Evolutionary conservation across 768 basidiomycete genomes (phyloP).

Genomic region (Rhodosporidiobolus sp.): DNA sequence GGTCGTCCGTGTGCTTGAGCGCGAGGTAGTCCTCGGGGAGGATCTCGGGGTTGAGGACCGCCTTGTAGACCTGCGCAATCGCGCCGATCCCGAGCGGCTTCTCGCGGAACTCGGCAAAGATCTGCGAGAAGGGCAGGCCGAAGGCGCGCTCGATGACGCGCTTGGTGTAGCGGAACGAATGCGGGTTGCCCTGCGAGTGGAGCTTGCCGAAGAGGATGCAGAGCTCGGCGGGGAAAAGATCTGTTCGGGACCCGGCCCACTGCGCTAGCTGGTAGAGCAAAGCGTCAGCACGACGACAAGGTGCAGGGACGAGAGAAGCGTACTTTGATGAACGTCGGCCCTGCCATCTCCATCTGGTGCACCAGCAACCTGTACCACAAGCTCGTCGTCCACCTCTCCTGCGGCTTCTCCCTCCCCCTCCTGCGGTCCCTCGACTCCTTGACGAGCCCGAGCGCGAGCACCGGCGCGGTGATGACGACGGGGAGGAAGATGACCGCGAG

Average conservation of each 20-base stretch:
- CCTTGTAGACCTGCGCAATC: slow-evolving; percentile 96
- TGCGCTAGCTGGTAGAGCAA: slow-evolving; percentile 69
- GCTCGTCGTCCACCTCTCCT: slow-evolving; percentile 53
- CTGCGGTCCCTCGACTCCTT: slow-evolving; percentile 50
- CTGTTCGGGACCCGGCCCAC: slow-evolving; percentile 95
- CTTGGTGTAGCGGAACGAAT: slow-evolving; percentile 75
- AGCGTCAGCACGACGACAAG: background rate
- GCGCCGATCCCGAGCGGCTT: slow-evolving; percentile 93
- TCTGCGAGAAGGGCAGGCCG: slow-evolving; percentile 73
- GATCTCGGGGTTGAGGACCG: slow-evolving; percentile 75
- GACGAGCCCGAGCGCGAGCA: slow-evolving; percentile 60
- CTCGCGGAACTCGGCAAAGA: slow-evolving; percentile 85
- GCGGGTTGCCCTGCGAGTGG: slow-evolving; percentile 82
- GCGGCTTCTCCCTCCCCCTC: slow-evolving; percentile 49
- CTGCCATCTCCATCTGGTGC: slow-evolving; percentile 84
- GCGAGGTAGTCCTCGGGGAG: slow-evolving; percentile 79
- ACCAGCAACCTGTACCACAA: slow-evolving; percentile 97
- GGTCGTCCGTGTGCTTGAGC: slow-evolving; percentile 57
- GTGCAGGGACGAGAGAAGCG: slow-evolving; percentile 33
- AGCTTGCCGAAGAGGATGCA: slow-evolving; percentile 79
- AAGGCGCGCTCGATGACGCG: slow-evolving; percentile 78
- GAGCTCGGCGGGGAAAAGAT: slow-evolving; percentile 81
- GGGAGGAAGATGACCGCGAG: slow-evolving; percentile 81
- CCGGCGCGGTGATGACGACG: slow-evolving; percentile 75
- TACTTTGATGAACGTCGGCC: slow-evolving; percentile 96